A percentile compares a stretch with the other conserved stretches of the same genome.
Evolutionary conservation across 306 rosid genomes (phyloP).

Genomic region (Pachyrhizus erosus): DNA sequence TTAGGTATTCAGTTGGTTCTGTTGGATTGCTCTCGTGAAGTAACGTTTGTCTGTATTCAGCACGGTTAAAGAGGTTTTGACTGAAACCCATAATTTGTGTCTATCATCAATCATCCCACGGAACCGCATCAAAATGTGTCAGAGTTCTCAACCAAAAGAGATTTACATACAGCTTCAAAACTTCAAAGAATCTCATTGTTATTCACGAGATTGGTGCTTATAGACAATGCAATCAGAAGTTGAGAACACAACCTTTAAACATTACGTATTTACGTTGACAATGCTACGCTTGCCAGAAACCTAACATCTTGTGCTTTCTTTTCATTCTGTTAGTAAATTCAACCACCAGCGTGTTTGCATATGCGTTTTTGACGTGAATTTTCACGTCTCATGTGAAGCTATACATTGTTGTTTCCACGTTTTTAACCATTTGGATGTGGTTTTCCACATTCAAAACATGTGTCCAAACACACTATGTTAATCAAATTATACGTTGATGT

Average conservation of each 20-base stretch:
- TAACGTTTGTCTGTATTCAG: slow-evolving; percentile 32
- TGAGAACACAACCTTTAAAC: slow-evolving; percentile 1
- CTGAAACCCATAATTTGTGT: neutral
- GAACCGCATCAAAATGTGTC: slow-evolving; percentile 12
- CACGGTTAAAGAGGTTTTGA: slow-evolving; percentile 29
- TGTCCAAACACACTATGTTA: too few species aligned
- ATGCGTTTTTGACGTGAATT: too few species aligned
- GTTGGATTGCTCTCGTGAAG: slow-evolving; percentile 53
- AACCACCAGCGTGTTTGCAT: too few species aligned
- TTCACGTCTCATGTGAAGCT: too few species aligned
- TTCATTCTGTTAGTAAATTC: neutral
- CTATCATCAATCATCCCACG: neutral
- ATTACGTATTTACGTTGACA: too few species aligned
- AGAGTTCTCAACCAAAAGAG: neutral
- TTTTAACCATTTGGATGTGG: too few species aligned
- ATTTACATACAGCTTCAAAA: slow-evolving; percentile 7
- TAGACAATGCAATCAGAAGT: slow-evolving; percentile 17
- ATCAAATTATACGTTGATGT: too few species aligned
- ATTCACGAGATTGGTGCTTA: slow-evolving; percentile 7
- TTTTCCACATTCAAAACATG: too few species aligned
- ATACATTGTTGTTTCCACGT: too few species aligned
- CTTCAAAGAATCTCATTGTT: neutral
- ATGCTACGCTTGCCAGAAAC: too few species aligned
- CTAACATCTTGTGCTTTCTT: too few species aligned
- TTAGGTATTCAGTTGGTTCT: slow-evolving; percentile 47